phyloP scores from a whole-genome alignment of 805 yeast species.

The Alloascoidea hylecoeti region DNA sequence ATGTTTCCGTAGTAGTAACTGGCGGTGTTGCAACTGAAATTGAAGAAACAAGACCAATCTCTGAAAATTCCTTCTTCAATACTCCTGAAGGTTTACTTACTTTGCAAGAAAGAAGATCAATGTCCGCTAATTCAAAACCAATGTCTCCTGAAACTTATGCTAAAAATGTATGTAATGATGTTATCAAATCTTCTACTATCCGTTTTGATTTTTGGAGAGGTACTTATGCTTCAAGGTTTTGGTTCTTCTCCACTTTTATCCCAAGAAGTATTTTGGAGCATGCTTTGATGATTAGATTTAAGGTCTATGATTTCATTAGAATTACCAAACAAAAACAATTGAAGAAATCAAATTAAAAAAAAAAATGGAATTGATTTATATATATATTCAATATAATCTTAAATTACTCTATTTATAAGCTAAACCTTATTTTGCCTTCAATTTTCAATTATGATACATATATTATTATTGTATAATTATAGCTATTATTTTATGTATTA shows the following conservation, averaged over 20 bases:
- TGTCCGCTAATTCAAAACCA: conserved; percentile 48
- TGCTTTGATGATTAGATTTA: not conserved
- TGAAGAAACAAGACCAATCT: conserved; percentile 49
- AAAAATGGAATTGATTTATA: too few relatives aligned
- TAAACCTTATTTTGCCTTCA: too few relatives aligned
- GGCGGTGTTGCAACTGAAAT: conserved; percentile 68
- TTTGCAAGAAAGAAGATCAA: conserved; percentile 33
- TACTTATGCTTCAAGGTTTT: conserved; percentile 1
- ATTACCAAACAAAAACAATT: not conserved
- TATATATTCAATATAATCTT: too few relatives aligned
- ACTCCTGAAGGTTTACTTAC: conserved; percentile 34
- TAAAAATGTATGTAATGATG: conserved; percentile 33
- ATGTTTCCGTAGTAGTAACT: conserved; percentile 54
- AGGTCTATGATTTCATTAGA: not conserved
- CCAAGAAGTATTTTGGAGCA: conserved; percentile 2
- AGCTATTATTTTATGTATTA: too few relatives aligned
- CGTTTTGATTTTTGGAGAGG: conserved; percentile 7
- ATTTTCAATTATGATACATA: too few relatives aligned
- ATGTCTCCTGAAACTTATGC: conserved; percentile 49
- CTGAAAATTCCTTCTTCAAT: conserved; percentile 37
- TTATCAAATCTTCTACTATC: conserved; percentile 15
- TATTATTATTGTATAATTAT: too few relatives aligned
- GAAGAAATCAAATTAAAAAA: too few relatives aligned
- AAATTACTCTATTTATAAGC: too few relatives aligned
- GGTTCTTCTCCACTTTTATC: conserved; percentile 4